Base-by-base conservation (phyloP, 148 eudicot species). In the Nepenthes gracilis region DNA sequence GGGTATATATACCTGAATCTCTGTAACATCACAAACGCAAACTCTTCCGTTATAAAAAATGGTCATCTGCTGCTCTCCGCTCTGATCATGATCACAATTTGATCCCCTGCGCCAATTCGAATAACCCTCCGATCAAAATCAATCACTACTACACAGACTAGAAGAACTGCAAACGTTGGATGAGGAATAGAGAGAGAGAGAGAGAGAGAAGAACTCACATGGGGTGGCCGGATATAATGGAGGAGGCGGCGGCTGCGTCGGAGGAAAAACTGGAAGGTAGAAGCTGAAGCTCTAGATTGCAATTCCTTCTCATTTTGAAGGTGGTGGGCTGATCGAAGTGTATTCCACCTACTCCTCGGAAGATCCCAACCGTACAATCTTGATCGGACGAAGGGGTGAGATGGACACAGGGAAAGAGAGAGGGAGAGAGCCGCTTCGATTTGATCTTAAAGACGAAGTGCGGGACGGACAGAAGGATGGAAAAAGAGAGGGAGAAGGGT, bases 11-110 rank as follows among this genome's bases (percentile, higher is more conserved):
- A 80, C 85, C 81, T 72, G 82, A 72, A 75, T 58, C 60, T 77
- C 82, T 15, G 82, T 77, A 35, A 67, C 80, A 40, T 81, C 77
- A 40, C 77, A 78, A 23, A 67, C 65, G 54, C 68, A 65, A 35
- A 78, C 54, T 48, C 48, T 68, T 47, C 86, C 86, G 2, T 74
- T 63, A 53, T 78, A 82, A 67, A 82, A 73, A 12, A 78, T 75
- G 0, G 85, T 78, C 43, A 81, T 60, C 67, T 63, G 77, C 33
- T 72, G 73, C 33, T 57, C 38, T 47, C 40, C 49, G 13, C 60
- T 55, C 45, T 56, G 35, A 35, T 47, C 15, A 35, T 40, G 35
- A 9, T 55, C 67, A 13, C 51, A 32, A 37, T 54, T 64, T 38
- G 52, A 14, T 43, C 32, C 59, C 67, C 67, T 64, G 23, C 2